phyloP scores from a whole-genome alignment of 139 green algal genomes.

The Klebsormidium nitens region DNA sequence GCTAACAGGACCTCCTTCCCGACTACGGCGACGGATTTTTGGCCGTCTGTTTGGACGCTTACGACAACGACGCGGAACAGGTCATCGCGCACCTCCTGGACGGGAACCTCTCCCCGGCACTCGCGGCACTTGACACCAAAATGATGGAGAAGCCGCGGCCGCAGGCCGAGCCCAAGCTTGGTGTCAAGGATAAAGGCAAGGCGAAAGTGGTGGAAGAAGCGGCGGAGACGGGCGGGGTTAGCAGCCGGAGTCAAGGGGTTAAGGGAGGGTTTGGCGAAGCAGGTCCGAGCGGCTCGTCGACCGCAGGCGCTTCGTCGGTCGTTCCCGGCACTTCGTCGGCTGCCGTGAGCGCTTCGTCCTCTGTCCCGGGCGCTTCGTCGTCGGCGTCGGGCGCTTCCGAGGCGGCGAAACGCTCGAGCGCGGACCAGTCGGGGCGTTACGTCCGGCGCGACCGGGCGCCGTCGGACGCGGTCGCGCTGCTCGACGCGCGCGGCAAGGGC shows the following conservation, averaged over 20 bases:
- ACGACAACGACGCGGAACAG: conserved; percentile 19
- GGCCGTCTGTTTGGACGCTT: conserved; percentile 31
- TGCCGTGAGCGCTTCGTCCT: not conserved
- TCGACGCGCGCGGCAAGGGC: not conserved
- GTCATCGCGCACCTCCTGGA: conserved; percentile 46
- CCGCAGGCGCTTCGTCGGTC: too few relatives aligned
- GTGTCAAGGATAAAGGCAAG: conserved; percentile 22
- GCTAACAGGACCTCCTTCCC: conserved; percentile 34
- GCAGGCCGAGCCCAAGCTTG: not conserved
- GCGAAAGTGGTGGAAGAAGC: conserved; percentile 26
- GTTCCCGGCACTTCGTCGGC: not conserved
- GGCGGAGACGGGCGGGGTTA: not conserved
- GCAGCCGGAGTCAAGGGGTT: too few relatives aligned
- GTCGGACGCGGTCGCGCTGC: not conserved
- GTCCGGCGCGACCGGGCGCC: not conserved
- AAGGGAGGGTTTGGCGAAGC: too few relatives aligned
- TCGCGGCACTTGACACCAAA: conserved; percentile 34
- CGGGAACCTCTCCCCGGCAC: conserved; percentile 24
- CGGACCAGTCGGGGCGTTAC: not conserved
- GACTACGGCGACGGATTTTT: conserved; percentile 44
- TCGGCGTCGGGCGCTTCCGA: not conserved
- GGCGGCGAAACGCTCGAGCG: too few relatives aligned
- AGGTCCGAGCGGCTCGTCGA: too few relatives aligned
- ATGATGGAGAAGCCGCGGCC: not conserved
- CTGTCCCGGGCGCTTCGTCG: not conserved